Evolutionary conservation across 2,329 filamentous ascomycete genomes (phyloP).

Genomic region (Fusarium protoensiforme): DNA sequence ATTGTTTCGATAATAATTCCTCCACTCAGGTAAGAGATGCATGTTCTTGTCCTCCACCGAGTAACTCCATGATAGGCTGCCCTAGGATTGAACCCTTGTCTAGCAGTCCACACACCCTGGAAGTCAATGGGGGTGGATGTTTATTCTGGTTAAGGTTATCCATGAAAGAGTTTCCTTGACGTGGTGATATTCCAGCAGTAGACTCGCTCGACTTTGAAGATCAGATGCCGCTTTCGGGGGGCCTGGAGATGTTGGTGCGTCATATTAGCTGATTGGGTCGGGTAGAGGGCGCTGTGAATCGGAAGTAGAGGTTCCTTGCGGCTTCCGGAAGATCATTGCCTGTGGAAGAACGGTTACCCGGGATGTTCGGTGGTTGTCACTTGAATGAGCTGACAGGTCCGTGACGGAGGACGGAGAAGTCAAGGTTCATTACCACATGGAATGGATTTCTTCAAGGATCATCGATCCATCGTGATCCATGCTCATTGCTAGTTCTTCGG

Average conservation of each 20-base stretch:
- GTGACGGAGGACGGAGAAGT: not conserved
- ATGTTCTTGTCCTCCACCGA: not conserved
- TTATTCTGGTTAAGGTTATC: slow-evolving; percentile 11
- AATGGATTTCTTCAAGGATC: not conserved
- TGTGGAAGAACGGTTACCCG: not conserved
- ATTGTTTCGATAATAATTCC: slow-evolving; percentile 11
- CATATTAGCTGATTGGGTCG: not conserved
- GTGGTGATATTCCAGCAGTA: slow-evolving; percentile 2
- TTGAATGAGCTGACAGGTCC: not conserved
- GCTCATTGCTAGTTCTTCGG: not conserved
- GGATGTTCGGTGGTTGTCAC: not conserved
- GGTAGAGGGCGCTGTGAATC: not conserved
- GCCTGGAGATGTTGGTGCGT: not conserved
- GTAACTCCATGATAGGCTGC: not conserved
- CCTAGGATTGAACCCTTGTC: not conserved
- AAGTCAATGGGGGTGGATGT: not conserved
- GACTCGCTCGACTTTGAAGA: not conserved
- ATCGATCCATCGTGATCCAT: not conserved
- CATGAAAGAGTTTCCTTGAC: not conserved
- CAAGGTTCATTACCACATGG: not conserved
- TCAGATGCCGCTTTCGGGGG: not conserved
- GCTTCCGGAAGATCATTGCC: not conserved
- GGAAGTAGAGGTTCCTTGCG: not conserved
- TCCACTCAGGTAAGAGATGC: not conserved
- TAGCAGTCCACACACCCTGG: not conserved